A percentile compares a stretch with the other conserved stretches of the same genome.
These are phyloP conservation scores for Xylaria acuta DNA, from an alignment of 495 filamentous ascomycete genomes.

Conservation along the genomic window DNA sequence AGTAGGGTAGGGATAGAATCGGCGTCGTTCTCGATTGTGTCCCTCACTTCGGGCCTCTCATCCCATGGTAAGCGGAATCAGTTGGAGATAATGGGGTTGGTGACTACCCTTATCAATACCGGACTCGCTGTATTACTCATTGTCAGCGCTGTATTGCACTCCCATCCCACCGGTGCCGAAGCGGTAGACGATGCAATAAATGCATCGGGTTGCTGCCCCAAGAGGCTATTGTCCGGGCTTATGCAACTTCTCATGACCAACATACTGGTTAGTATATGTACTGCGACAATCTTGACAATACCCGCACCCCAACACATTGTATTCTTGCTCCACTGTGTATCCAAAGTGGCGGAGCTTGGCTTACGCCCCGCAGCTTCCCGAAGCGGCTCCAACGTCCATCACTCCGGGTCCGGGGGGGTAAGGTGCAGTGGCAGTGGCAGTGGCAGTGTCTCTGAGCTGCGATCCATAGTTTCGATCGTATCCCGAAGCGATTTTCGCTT, in stretches of 20 bases:
- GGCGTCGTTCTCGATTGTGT: too few relatives aligned
- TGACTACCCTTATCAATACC: too few relatives aligned
- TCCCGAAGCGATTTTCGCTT: not conserved
- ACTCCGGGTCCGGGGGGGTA: constrained; percentile 1
- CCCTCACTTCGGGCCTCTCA: not conserved
- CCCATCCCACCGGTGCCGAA: not conserved
- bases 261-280: too few relatives aligned
- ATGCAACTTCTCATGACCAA: constrained; percentile 2
- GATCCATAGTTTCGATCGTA: not conserved
- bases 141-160: not conserved
- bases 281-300: not conserved
- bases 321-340: constrained; percentile 7
- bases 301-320: not conserved
- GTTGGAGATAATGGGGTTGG: not conserved
- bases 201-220: not conserved
- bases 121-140: not conserved
- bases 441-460: not conserved
- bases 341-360: constrained; percentile 15
- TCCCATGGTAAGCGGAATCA: not conserved
- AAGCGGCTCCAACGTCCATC: constrained; percentile 11
- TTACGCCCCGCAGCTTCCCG: constrained; percentile 6
- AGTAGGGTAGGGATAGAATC: too few relatives aligned
- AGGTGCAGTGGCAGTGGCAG: too few relatives aligned
- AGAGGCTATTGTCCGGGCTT: not conserved
- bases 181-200: not conserved